These are phyloP conservation scores for Podospora pseudopauciseta DNA, from an alignment of 495 filamentous ascomycete genomes.

Conservation along the genomic window DNA sequence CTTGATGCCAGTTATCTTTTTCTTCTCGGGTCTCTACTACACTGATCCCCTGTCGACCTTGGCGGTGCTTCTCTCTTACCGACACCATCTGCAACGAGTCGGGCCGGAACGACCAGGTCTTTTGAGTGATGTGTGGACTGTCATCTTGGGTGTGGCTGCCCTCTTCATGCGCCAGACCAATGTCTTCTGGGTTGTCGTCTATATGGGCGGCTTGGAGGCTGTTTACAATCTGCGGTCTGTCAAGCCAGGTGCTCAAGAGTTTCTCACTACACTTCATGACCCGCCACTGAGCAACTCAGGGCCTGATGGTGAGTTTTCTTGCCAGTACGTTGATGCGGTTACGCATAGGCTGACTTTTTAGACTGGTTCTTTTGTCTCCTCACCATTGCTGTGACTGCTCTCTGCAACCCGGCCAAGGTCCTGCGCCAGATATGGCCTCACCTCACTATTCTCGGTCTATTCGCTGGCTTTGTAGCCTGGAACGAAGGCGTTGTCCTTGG, in stretches of 20 bases:
- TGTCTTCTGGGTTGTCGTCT: slow-evolving; percentile 89
- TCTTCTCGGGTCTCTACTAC: slow-evolving; percentile 92
- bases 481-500: slow-evolving; percentile 91
- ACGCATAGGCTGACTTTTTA: slow-evolving; percentile 3
- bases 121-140: slow-evolving; percentile 39
- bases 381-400: slow-evolving; percentile 56
- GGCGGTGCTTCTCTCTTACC: slow-evolving; percentile 63
- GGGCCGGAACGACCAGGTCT: slow-evolving; percentile 23
- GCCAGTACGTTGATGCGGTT: no score
- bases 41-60: slow-evolving; percentile 76
- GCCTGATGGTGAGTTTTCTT: slow-evolving; percentile 49
- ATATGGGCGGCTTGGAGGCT: slow-evolving; percentile 72
- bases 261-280: slow-evolving; percentile 51
- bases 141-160: slow-evolving; percentile 57
- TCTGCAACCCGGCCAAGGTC: slow-evolving; percentile 49
- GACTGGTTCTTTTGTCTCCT: slow-evolving; percentile 50
- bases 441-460: slow-evolving; percentile 60
- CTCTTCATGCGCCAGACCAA: slow-evolving; percentile 89
- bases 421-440: slow-evolving; percentile 62
- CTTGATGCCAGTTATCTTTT: slow-evolving; percentile 87
- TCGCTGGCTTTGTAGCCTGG: slow-evolving; percentile 73
- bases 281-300: slow-evolving; percentile 52
- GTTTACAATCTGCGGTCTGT: slow-evolving; percentile 47
- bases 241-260: slow-evolving; percentile 22
- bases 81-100: slow-evolving; percentile 52